Conservation (phyloP, 2,329 filamentous ascomycete genomes). For the Drechmeria coniospora region DNA sequence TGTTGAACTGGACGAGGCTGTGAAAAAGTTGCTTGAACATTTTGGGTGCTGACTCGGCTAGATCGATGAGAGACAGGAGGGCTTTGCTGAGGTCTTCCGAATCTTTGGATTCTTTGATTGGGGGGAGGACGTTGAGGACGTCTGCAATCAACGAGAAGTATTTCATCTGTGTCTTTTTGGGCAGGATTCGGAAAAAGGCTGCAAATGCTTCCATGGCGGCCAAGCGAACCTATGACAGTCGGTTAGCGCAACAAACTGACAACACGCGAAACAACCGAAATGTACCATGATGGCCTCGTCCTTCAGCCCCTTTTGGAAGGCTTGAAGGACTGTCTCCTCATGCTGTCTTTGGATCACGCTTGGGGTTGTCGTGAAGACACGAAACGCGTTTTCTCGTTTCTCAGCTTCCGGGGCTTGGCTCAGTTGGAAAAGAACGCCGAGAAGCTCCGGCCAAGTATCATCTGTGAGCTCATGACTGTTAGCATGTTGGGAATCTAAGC, state of each 20-base stretch:
- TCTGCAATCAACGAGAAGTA: slow-evolving; percentile 80
- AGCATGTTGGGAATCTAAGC: slow-evolving; percentile 5
- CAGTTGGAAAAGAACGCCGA: slow-evolving; percentile 72
- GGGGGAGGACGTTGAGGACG: slow-evolving; percentile 84
- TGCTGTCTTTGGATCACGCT: slow-evolving; percentile 94
- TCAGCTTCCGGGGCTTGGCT: slow-evolving; percentile 74
- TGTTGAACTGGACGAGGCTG: slow-evolving; percentile 80
- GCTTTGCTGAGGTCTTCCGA: slow-evolving; percentile 85
- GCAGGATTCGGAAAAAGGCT: slow-evolving; percentile 82
- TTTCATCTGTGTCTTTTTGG: slow-evolving; percentile 75
- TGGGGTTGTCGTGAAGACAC: slow-evolving; percentile 89
- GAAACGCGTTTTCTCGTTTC: slow-evolving; percentile 82
- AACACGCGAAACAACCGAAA: slow-evolving; percentile 3
- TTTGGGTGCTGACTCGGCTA: slow-evolving; percentile 85
- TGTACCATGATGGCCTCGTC: slow-evolving; percentile 68
- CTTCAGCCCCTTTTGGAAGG: slow-evolving; percentile 84
- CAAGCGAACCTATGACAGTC: slow-evolving; percentile 53
- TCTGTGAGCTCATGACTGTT: slow-evolving; percentile 31
- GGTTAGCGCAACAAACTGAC: neutral
- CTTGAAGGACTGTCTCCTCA: slow-evolving; percentile 73
- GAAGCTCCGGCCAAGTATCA: slow-evolving; percentile 77
- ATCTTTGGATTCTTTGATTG: slow-evolving; percentile 81
- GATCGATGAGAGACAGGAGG: slow-evolving; percentile 78
- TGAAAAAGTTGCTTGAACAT: slow-evolving; percentile 97
- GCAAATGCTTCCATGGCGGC: slow-evolving; percentile 95